These are phyloP conservation scores for Chara braunii DNA, from an alignment of 139 green algal species.

Conservation along the genomic window DNA sequence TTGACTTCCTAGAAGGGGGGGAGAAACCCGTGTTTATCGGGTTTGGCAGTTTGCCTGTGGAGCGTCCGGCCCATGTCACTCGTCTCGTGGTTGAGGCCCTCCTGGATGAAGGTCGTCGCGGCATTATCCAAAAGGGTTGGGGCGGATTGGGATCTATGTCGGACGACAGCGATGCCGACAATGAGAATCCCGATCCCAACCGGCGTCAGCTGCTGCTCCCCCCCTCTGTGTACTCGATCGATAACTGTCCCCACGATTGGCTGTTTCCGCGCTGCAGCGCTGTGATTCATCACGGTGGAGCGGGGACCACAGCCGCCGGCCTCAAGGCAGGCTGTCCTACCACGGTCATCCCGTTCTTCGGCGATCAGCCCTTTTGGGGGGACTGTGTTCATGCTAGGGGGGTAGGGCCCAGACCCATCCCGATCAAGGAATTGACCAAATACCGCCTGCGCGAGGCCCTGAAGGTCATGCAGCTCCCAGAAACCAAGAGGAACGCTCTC, in stretches of 20 bases:
- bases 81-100: conserved; percentile 19
- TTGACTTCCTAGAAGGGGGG: conserved; percentile 46
- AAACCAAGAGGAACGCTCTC: no score
- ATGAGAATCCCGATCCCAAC: no score
- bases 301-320: conserved; percentile 57
- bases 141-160: conserved; percentile 26
- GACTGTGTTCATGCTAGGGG: conserved; percentile 38
- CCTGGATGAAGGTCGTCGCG: conserved; percentile 1
- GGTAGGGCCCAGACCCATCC: conserved; percentile 53
- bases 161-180: no score
- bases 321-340: conserved; percentile 52
- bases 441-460: conserved; percentile 44
- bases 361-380: conserved; percentile 65
- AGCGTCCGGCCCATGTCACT: conserved; percentile 16
- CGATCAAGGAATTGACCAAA: conserved; percentile 47
- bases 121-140: conserved; percentile 35
- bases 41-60: conserved; percentile 53
- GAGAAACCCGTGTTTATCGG: conserved; percentile 54
- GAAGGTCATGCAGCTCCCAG: conserved; percentile 10
- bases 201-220: not conserved
- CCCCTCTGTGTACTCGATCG: conserved; percentile 35
- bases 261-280: conserved; percentile 51
- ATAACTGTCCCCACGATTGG: conserved; percentile 52
- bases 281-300: conserved; percentile 67
- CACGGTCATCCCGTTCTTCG: conserved; percentile 57